phyloP scores from a whole-genome alignment of 192 early-diverging fungal species.

The Phlyctochytrium arcticum region DNA sequence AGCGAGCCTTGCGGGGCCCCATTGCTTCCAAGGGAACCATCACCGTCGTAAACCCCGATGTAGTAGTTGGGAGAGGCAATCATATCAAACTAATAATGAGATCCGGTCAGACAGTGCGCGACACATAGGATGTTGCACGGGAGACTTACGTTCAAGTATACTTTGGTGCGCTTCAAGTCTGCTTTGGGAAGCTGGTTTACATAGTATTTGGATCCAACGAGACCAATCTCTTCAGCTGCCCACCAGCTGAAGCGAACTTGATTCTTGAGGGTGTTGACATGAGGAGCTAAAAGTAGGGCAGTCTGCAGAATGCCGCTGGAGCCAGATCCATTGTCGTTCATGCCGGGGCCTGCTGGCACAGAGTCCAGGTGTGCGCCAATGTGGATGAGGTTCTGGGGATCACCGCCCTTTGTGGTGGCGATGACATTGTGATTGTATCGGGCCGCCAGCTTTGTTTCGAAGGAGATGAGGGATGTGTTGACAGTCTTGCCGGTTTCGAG shows the following conservation, averaged over 20 bases:
- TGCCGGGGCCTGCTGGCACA: slow-evolving; percentile 41
- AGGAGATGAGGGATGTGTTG: not conserved
- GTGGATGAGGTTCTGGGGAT: slow-evolving; percentile 27
- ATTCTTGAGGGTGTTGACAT: slow-evolving; percentile 26
- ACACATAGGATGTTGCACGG: too few relatives aligned
- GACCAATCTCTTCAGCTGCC: slow-evolving; percentile 35
- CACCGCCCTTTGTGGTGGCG: slow-evolving; percentile 29
- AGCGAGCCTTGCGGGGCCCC: not conserved
- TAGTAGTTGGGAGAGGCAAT: slow-evolving; percentile 45
- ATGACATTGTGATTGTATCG: slow-evolving; percentile 26
- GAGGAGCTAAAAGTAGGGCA: too few relatives aligned
- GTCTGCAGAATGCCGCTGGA: slow-evolving; percentile 37
- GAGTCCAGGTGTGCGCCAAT: slow-evolving; percentile 41
- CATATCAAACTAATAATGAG: too few relatives aligned
- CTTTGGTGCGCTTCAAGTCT: slow-evolving; percentile 21
- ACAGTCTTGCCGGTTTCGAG: not conserved
- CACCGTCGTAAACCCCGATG: slow-evolving; percentile 34
- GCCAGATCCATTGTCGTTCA: slow-evolving; percentile 51
- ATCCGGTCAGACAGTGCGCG: too few relatives aligned
- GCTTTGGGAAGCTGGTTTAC: slow-evolving; percentile 29
- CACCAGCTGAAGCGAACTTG: slow-evolving; percentile 40
- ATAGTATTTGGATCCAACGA: slow-evolving; percentile 38
- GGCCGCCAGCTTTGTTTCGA: not conserved
- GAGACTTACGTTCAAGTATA: slow-evolving; percentile 38
- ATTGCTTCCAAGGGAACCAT: not conserved